Conservation (phyloP, 345 rosid genomes). For the Citrus sp. region DNA sequence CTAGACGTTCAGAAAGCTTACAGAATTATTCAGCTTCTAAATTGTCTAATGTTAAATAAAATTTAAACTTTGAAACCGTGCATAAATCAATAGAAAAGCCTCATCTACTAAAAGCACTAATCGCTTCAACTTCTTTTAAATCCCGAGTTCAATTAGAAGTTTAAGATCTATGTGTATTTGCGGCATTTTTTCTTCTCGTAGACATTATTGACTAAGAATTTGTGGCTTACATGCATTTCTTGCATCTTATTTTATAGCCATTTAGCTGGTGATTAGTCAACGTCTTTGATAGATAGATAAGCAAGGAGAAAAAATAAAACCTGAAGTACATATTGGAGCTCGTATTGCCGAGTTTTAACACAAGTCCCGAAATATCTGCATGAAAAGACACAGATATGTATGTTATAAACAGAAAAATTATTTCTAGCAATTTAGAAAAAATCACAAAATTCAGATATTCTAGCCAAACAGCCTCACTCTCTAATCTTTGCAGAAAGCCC, state of each 20-base stretch:
- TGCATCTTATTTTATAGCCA: neutral
- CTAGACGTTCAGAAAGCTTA: neutral
- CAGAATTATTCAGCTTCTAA: neutral
- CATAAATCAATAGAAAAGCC: neutral
- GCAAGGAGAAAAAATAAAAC: constrained; percentile 30
- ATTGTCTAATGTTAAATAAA: neutral
- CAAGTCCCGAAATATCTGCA: constrained; percentile 78
- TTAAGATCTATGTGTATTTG: neutral
- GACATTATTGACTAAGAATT: neutral
- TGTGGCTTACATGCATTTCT: neutral
- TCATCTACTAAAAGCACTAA: neutral
- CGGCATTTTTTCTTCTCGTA: neutral
- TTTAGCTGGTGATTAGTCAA: neutral
- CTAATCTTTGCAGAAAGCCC: constrained; percentile 81
- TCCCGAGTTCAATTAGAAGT: neutral
- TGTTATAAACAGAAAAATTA: neutral
- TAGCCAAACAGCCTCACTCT: constrained; percentile 57
- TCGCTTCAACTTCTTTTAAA: neutral
- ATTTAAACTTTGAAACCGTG: neutral
- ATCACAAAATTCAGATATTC: constrained; percentile 8
- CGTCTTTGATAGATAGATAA: neutral
- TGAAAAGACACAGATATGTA: constrained; percentile 2
- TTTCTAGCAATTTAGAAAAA: neutral
- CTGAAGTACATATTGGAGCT: constrained; percentile 83
- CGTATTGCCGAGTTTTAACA: constrained; percentile 77